These are phyloP conservation scores for Stylonectria norvegica DNA, from an alignment of 2,329 filamentous ascomycete genomes.

Conservation along the genomic window DNA sequence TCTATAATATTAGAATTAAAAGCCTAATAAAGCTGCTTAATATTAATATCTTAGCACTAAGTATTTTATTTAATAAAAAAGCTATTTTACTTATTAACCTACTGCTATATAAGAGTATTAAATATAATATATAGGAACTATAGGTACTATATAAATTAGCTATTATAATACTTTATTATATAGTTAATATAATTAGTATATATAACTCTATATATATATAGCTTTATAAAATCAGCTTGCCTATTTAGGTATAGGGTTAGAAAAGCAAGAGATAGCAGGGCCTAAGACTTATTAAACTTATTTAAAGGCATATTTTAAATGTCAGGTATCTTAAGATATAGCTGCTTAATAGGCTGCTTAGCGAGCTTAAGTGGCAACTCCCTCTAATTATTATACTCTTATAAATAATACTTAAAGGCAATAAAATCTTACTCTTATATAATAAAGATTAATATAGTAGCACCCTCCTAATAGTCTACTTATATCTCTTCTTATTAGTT, in stretches of 20 bases:
- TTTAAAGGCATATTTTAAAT: slow-evolving; percentile 4
- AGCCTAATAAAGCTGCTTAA: slow-evolving; percentile 4
- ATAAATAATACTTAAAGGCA: slow-evolving; percentile 11
- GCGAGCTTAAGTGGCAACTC: neutral
- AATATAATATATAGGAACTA: slow-evolving; percentile 6
- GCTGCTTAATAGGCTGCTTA: neutral
- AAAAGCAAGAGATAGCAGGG: slow-evolving; percentile 12
- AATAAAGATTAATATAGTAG: neutral
- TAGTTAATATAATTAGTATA: slow-evolving; percentile 5
- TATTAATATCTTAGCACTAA: slow-evolving; percentile 4
- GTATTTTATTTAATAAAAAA: slow-evolving; percentile 7
- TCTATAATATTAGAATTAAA: too few relatives aligned
- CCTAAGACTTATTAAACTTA: slow-evolving; percentile 10
- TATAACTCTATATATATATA: neutral
- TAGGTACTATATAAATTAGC: slow-evolving; percentile 4
- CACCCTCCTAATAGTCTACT: neutral
- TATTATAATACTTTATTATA: slow-evolving; percentile 3
- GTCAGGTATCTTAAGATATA: slow-evolving; percentile 4
- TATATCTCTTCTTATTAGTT: neutral
- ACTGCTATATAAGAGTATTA: slow-evolving; percentile 6
- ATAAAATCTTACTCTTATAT: slow-evolving; percentile 19
- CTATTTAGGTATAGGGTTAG: slow-evolving; percentile 6
- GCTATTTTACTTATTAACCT: slow-evolving; percentile 1
- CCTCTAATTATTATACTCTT: neutral
- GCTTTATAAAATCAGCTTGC: slow-evolving; percentile 7